Percentiles rank a stretch among this genome's conserved stretches.
phyloP scores from a whole-genome alignment of 108 stramenopile genomes.

The Mayamaea pseudoterrestris region DNA sequence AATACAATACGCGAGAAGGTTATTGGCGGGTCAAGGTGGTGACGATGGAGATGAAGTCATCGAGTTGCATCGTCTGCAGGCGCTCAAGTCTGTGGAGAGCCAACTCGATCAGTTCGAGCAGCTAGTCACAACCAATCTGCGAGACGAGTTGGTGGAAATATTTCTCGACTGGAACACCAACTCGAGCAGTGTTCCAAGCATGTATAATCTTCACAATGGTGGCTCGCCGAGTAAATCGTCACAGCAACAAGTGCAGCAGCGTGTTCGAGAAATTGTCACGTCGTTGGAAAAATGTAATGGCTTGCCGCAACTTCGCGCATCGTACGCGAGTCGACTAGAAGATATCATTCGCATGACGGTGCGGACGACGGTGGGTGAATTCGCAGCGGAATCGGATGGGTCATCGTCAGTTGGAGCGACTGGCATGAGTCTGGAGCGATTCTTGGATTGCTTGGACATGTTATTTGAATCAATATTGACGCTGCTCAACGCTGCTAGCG shows the following conservation, averaged over 20 bases:
- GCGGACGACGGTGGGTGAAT: slow-evolving; percentile 80
- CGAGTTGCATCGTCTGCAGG: slow-evolving; percentile 31
- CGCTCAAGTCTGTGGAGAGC: slow-evolving; percentile 44
- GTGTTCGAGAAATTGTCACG: slow-evolving; percentile 33
- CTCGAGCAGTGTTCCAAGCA: slow-evolving; percentile 6
- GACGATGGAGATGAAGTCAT: slow-evolving; percentile 5
- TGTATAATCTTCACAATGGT: background rate
- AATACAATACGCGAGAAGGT: slow-evolving; percentile 46
- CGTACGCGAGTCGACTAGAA: slow-evolving; percentile 51
- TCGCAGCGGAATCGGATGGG: slow-evolving; percentile 19
- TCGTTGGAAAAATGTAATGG: slow-evolving; percentile 37
- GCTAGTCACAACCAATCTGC: slow-evolving; percentile 60
- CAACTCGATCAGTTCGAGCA: slow-evolving; percentile 74
- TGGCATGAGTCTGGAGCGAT: slow-evolving; percentile 64
- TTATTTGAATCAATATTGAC: slow-evolving; percentile 72
- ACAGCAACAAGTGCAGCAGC: slow-evolving; percentile 3
- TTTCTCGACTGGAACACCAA: slow-evolving; percentile 62
- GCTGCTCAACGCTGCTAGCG: slow-evolving; percentile 42
- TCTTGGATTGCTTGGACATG: slow-evolving; percentile 76
- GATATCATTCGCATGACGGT: slow-evolving; percentile 79
- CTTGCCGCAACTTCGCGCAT: slow-evolving; percentile 16
- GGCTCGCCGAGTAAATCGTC: background rate
- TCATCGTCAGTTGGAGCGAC: slow-evolving; percentile 43
- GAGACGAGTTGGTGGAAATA: slow-evolving; percentile 68
- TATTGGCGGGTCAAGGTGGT: slow-evolving; percentile 24